Percentiles rank a stretch among this genome's conserved stretches.
These are phyloP conservation scores for Kernera saxatilis DNA, from an alignment of 345 rosid species.

Conservation along the genomic window DNA sequence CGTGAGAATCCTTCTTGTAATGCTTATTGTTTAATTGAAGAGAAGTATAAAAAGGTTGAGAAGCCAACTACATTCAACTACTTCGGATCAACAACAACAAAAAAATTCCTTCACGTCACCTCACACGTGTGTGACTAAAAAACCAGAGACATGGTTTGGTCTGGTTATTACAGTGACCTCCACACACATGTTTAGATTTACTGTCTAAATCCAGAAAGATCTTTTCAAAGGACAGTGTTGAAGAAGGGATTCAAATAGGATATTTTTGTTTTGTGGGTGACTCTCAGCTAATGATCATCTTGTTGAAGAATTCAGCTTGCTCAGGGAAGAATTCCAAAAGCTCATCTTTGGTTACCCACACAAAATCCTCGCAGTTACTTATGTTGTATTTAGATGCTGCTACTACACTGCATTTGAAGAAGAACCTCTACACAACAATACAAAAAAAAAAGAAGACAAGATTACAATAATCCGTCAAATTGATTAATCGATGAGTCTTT, in stretches of 20 bases:
- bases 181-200: neutral
- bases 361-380: slow-evolving; percentile 65
- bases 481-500: neutral
- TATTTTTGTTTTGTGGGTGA: neutral
- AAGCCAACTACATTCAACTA: slow-evolving; percentile 66
- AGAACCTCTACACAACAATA: slow-evolving; percentile 62
- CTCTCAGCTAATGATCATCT: slow-evolving; percentile 82
- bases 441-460: neutral
- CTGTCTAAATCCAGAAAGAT: neutral
- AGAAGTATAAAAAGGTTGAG: slow-evolving; percentile 23
- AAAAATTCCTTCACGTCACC: neutral
- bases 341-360: slow-evolving; percentile 96
- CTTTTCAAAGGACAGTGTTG: neutral
- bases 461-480: neutral
- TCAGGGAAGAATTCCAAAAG: slow-evolving; percentile 78
- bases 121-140: neutral
- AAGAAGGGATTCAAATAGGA: neutral
- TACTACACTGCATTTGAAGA: slow-evolving; percentile 88
- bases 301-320: slow-evolving; percentile 60
- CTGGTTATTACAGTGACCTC: neutral
- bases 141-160: slow-evolving; percentile 7
- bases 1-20: neutral
- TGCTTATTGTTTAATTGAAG: neutral
- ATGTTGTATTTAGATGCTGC: slow-evolving; percentile 63
- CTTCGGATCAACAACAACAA: slow-evolving; percentile 52